phyloP scores from a whole-genome alignment of 495 filamentous ascomycete species.

The Tirmania nivea region DNA sequence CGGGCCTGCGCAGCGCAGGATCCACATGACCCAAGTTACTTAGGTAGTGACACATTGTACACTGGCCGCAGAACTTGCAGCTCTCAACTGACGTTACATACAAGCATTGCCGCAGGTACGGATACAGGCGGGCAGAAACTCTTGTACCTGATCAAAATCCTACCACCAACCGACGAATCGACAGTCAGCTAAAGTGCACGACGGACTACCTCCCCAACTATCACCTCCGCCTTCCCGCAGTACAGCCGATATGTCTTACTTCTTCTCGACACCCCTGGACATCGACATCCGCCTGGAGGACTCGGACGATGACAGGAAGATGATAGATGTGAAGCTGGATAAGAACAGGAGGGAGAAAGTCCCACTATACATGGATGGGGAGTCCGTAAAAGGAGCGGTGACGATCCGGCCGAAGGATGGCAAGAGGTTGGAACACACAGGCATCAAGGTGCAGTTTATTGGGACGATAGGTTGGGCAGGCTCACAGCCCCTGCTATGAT shows the following conservation, averaged over 20 bases:
- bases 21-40: too few species aligned
- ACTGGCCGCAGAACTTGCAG: too few species aligned
- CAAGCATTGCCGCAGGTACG: too few species aligned
- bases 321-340: conserved; percentile 93
- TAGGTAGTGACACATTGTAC: too few species aligned
- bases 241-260: conserved; percentile 61
- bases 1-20: too few species aligned
- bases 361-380: conserved; percentile 90
- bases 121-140: too few species aligned
- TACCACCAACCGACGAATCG: too few species aligned
- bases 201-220: not conserved
- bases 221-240: not conserved
- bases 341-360: conserved; percentile 93
- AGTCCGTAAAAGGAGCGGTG: conserved; percentile 88
- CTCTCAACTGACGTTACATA: too few species aligned
- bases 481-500: not conserved
- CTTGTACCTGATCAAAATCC: too few species aligned
- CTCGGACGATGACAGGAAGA: conserved; percentile 62
- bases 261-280: conserved; percentile 93
- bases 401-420: conserved; percentile 96
- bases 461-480: conserved; percentile 69
- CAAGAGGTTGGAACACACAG: conserved; percentile 90
- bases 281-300: conserved; percentile 97
- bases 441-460: conserved; percentile 99
- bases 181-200: not conserved